Conservation (phyloP, 2,329 filamentous ascomycete species). For the Cladosporium sp. region DNA sequence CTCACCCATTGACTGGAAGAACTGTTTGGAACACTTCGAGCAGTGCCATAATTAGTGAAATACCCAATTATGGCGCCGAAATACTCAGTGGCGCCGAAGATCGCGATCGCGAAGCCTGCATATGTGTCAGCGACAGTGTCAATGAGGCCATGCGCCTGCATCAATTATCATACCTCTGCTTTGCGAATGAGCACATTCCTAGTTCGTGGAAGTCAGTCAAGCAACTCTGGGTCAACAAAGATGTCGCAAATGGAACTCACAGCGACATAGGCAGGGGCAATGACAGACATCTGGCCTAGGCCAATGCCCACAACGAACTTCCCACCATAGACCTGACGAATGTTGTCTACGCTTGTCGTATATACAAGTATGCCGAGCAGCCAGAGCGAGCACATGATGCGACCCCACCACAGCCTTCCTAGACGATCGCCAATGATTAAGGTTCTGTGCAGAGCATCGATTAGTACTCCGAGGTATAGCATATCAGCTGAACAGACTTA, state of each 20-base stretch:
- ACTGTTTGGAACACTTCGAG: constrained; percentile 37
- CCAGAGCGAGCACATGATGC: constrained; percentile 44
- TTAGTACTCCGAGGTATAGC: not conserved
- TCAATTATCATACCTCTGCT: not conserved
- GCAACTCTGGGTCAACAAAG: not conserved
- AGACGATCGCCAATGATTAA: constrained; percentile 49
- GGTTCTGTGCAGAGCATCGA: constrained; percentile 48
- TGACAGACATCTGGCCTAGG: constrained; percentile 47
- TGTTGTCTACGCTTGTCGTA: constrained; percentile 37
- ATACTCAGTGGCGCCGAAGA: constrained; percentile 70
- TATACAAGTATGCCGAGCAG: constrained; percentile 45
- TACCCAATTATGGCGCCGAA: constrained; percentile 72
- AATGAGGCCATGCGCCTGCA: constrained; percentile 37
- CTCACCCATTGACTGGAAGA: constrained; percentile 51
- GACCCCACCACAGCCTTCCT: constrained; percentile 46
- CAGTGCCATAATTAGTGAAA: constrained; percentile 61
- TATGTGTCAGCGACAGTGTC: constrained; percentile 37
- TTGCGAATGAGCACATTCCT: not conserved
- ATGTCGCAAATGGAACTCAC: constrained; percentile 29
- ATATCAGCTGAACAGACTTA: not conserved
- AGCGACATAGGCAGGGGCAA: constrained; percentile 57
- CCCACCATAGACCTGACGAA: constrained; percentile 59
- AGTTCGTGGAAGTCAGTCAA: constrained; percentile 29
- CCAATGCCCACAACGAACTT: constrained; percentile 57
- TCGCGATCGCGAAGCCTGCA: constrained; percentile 67